phyloP scores from a whole-genome alignment of 2,329 filamentous ascomycete genomes.

The Aspergillus alliaceus region DNA sequence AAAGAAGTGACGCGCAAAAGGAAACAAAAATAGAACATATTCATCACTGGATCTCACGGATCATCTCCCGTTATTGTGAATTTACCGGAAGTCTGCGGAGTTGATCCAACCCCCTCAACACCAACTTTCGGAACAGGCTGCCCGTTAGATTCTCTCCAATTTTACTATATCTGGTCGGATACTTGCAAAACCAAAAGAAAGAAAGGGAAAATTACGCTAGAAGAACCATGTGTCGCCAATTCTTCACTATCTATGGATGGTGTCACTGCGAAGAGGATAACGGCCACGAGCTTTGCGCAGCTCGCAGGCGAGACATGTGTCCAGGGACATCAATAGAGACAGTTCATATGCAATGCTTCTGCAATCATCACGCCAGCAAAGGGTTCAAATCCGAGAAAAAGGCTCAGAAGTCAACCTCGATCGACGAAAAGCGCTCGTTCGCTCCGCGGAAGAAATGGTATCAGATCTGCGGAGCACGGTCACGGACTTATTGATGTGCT shows the following conservation, averaged over 20 bases:
- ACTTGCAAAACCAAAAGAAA: not conserved
- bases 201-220: not conserved
- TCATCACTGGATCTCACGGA: no score
- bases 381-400: slow-evolving; percentile 34
- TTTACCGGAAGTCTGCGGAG: slow-evolving; percentile 20
- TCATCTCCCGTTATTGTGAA: no score
- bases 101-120: slow-evolving; percentile 1
- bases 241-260: slow-evolving; percentile 38
- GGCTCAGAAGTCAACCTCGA: slow-evolving; percentile 20
- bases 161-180: not conserved
- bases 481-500: slow-evolving; percentile 17
- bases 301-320: slow-evolving; percentile 28
- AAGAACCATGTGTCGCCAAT: slow-evolving; percentile 37
- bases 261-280: slow-evolving; percentile 40
- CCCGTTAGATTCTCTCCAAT: not conserved
- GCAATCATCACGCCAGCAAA: slow-evolving; percentile 34
- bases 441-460: slow-evolving; percentile 30
- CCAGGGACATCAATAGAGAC: slow-evolving; percentile 34
- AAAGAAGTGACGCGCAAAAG: no score
- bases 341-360: slow-evolving; percentile 42
- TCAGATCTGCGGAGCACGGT: slow-evolving; percentile 27
- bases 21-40: not conserved
- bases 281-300: slow-evolving; percentile 30
- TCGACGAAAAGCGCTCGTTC: slow-evolving; percentile 26
- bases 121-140: not conserved